Evolutionary conservation across 208 protist genomes (phyloP), one percentile per base, ranked within the genome.

Genomic region (Acanthamoeba sp.): DNA sequence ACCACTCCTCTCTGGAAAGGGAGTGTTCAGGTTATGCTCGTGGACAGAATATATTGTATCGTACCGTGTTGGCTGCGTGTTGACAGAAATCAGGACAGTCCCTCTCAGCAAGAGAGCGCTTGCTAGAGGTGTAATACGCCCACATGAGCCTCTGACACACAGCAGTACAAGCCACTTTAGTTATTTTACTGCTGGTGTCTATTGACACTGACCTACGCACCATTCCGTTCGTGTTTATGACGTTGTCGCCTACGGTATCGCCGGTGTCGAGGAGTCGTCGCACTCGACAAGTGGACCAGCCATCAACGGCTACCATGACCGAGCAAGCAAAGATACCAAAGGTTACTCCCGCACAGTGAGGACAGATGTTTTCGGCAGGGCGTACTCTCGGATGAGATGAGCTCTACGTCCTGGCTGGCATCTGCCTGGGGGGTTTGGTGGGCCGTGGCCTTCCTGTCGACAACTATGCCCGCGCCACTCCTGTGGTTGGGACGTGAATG

Each of bases 1-100:
- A 27, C 82, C 27, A 90, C 6, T 14, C 82, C 82, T 90, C 48
- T 90, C 82, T 90, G 82, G n/a, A n/a, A n/a, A n/a, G n/a, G n/a
- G n/a, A n/a, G n/a, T n/a, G n/a, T n/a, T n/a, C n/a, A n/a, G n/a
- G n/a, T n/a, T n/a, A n/a, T n/a, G n/a, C n/a, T n/a, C n/a, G n/a
- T n/a, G n/a, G n/a, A n/a, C n/a, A n/a, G n/a, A n/a, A n/a, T n/a
- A n/a, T n/a, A n/a, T n/a, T 18, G 34, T 73, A 18, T 9, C 2
- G 29, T 78, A 78, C 69, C 2, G 36, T 45, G 69, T 38, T n/a
- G 69, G 14, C 20, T 2, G 20, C 10, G 69, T 78, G 69, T 20
- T 78, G 69, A 20, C 69, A 78, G 69, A 78, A 78, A 5, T 20
- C 69, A 22, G 69, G 20, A 78, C 69, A 78, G 69, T 45, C 34